Evolutionary conservation across 2,329 filamentous ascomycete species (phyloP).

Genomic region (Ploettnerulaceae sp.): DNA sequence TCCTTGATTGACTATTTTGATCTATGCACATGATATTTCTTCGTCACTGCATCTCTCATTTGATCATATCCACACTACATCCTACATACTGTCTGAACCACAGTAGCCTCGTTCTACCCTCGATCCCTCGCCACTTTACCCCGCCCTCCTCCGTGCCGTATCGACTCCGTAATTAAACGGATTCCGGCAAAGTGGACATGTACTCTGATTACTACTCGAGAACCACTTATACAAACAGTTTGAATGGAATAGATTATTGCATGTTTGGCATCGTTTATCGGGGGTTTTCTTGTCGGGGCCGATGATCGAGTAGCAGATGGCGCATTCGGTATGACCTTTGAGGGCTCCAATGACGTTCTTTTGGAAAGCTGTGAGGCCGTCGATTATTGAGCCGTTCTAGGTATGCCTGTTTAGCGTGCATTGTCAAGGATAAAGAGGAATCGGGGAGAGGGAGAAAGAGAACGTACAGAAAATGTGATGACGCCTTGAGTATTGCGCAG

Average conservation of each 20-base stretch:
- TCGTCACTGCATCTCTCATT: too few species aligned
- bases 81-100: too few species aligned
- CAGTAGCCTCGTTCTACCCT: background rate
- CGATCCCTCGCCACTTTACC: background rate
- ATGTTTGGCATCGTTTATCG: slow-evolving; percentile 86
- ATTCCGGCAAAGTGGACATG: slow-evolving; percentile 88
- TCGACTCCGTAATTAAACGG: slow-evolving; percentile 58
- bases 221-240: slow-evolving; percentile 96
- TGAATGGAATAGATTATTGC: slow-evolving; percentile 89
- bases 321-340: slow-evolving; percentile 90
- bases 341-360: slow-evolving; percentile 82
- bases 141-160: slow-evolving; percentile 1
- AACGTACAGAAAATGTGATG: slow-evolving; percentile 74
- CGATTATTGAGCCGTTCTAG: slow-evolving; percentile 76
- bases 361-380: slow-evolving; percentile 80
- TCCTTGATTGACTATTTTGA: too few species aligned
- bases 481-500: slow-evolving; percentile 82
- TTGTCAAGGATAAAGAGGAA: background rate
- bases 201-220: slow-evolving; percentile 84
- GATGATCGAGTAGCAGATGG: slow-evolving; percentile 95
- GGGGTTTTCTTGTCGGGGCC: slow-evolving; percentile 83
- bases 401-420: background rate
- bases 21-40: too few species aligned
- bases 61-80: too few species aligned
- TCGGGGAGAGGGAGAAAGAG: background rate